phyloP scores from a whole-genome alignment of 805 yeast species.

The Cyberlindnera japonica region DNA sequence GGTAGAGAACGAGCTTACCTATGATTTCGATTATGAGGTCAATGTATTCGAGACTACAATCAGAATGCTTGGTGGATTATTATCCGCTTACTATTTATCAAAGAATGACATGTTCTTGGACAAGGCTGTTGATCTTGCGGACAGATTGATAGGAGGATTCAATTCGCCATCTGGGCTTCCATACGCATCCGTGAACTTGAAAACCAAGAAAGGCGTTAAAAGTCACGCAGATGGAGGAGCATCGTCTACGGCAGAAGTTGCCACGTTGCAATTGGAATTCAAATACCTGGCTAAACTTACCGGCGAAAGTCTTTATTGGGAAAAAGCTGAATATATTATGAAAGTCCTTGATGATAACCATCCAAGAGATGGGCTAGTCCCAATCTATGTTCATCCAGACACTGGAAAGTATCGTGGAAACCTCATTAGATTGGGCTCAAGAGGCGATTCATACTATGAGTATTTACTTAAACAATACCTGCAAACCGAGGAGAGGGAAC shows the following conservation, averaged over 20 bases:
- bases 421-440: slow-evolving; percentile 75
- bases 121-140: slow-evolving; percentile 77
- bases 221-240: slow-evolving; percentile 73
- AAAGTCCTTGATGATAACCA: slow-evolving; percentile 59
- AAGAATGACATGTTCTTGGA: slow-evolving; percentile 68
- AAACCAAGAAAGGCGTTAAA: slow-evolving; percentile 54
- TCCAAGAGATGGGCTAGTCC: slow-evolving; percentile 73
- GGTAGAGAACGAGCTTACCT: slow-evolving; percentile 67
- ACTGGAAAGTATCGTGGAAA: slow-evolving; percentile 64
- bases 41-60: slow-evolving; percentile 93
- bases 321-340: slow-evolving; percentile 70
- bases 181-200: slow-evolving; percentile 70
- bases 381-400: slow-evolving; percentile 74
- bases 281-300: slow-evolving; percentile 78
- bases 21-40: slow-evolving; percentile 69
- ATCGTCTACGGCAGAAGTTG: slow-evolving; percentile 84
- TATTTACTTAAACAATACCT: slow-evolving; percentile 81
- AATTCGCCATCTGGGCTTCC: slow-evolving; percentile 68
- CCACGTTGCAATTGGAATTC: slow-evolving; percentile 83
- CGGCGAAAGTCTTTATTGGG: slow-evolving; percentile 78
- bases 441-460: slow-evolving; percentile 94
- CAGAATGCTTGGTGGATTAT: slow-evolving; percentile 89
- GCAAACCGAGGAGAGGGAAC: slow-evolving; percentile 63
- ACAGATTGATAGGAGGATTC: slow-evolving; percentile 67
- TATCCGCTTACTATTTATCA: slow-evolving; percentile 74